Percentiles rank a stretch among this genome's conserved stretches.
These are phyloP conservation scores for Helicocarpus griseus DNA, from an alignment of 2,329 filamentous ascomycete species.

Conservation along the genomic window DNA sequence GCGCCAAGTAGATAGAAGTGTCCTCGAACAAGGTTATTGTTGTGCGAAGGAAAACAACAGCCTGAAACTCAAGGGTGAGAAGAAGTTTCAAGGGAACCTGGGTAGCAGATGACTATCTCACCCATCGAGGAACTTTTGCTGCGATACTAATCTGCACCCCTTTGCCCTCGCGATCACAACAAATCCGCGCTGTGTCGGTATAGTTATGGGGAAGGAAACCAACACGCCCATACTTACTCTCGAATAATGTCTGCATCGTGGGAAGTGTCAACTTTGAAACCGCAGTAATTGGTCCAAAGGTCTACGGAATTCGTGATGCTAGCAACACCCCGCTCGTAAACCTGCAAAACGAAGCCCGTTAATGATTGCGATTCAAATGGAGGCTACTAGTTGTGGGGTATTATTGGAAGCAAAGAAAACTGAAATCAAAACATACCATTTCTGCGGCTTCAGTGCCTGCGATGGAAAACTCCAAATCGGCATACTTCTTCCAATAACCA, in stretches of 20 bases:
- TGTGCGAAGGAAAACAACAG: constrained; percentile 36
- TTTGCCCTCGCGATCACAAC: constrained; percentile 27
- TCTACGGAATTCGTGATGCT: constrained; percentile 91
- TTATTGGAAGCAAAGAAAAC: neutral
- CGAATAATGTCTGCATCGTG: constrained; percentile 90
- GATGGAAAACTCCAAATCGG: constrained; percentile 93
- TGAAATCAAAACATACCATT: constrained; percentile 54
- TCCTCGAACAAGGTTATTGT: constrained; percentile 25
- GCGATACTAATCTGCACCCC: constrained; percentile 25
- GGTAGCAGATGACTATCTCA: constrained; percentile 60
- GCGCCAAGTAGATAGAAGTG: constrained; percentile 23
- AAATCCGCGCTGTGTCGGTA: constrained; percentile 31
- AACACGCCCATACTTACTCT: constrained; percentile 86
- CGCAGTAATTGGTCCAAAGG: constrained; percentile 93
- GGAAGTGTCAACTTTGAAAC: constrained; percentile 95
- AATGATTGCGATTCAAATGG: neutral
- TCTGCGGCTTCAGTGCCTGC: constrained; percentile 94
- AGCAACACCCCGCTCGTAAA: constrained; percentile 90
- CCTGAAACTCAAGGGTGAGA: constrained; percentile 44
- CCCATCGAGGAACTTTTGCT: constrained; percentile 36
- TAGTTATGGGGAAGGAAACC: constrained; percentile 49
- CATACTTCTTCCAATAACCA: constrained; percentile 99
- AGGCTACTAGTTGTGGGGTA: neutral
- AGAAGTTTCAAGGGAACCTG: constrained; percentile 35
- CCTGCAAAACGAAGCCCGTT: constrained; percentile 39